These are phyloP conservation scores for Amylostereum areolatum DNA, from an alignment of 1,284 basidiomycete species.

Conservation along the genomic window DNA sequence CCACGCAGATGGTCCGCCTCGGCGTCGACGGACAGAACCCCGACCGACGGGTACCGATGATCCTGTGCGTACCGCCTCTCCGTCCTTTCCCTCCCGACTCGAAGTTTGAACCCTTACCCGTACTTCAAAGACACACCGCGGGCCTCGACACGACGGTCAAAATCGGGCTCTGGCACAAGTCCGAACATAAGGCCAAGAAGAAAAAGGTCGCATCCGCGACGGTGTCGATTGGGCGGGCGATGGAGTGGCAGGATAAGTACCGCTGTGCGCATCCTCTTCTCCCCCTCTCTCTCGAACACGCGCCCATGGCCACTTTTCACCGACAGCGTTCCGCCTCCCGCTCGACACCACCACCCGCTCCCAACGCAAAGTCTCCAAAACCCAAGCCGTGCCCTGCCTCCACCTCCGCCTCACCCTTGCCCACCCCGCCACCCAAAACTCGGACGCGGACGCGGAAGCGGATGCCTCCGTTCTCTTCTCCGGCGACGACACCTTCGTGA, in stretches of 20 bases:
- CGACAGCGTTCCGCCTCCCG: constrained; percentile 14
- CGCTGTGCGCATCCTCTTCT: constrained; percentile 28
- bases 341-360: too few relatives aligned
- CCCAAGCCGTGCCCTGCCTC: too few relatives aligned
- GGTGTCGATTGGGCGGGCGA: constrained; percentile 44
- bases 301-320: not conserved
- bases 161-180: constrained; percentile 46
- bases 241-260: constrained; percentile 38
- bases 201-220: constrained; percentile 47
- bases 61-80: constrained; percentile 36
- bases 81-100: not conserved
- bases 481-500: too few relatives aligned
- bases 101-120: not conserved
- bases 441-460: too few relatives aligned
- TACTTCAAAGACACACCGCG: constrained; percentile 31
- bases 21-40: constrained; percentile 65
- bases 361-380: too few relatives aligned
- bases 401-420: too few relatives aligned
- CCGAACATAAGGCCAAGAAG: constrained; percentile 47
- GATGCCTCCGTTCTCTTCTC: too few relatives aligned
- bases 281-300: not conserved
- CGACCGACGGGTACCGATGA: constrained; percentile 47
- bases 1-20: constrained; percentile 46
- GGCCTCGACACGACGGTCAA: constrained; percentile 35
- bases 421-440: too few relatives aligned